Evolutionary conservation across 2,329 filamentous ascomycete species (phyloP).

Genomic region (Hyphodiscus sp.): DNA sequence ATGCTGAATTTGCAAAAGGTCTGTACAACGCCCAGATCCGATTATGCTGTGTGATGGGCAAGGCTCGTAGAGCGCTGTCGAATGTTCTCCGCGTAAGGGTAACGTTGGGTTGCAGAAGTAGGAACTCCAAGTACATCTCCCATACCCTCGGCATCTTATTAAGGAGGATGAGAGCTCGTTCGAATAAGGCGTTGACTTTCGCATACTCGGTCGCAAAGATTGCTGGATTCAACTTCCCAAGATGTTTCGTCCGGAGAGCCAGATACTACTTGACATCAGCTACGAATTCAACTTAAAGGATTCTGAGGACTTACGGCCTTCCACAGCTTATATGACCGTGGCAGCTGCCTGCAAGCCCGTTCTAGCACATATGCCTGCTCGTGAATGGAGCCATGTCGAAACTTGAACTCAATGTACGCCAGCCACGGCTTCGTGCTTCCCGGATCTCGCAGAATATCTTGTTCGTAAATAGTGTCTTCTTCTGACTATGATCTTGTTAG

Average conservation of each 20-base stretch:
- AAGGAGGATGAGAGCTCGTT: conserved; percentile 82
- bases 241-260: conserved; percentile 72
- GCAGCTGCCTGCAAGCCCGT: conserved; percentile 81
- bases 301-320: conserved; percentile 60
- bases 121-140: conserved; percentile 93
- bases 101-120: conserved; percentile 86
- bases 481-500: conserved; percentile 51
- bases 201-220: conserved; percentile 73
- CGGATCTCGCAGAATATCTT: conserved; percentile 82
- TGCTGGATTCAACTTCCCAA: conserved; percentile 76
- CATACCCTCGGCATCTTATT: conserved; percentile 99
- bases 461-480: conserved; percentile 93
- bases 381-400: conserved; percentile 73
- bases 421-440: conserved; percentile 92
- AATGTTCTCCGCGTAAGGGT: conserved; percentile 83
- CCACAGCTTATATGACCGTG: conserved; percentile 96
- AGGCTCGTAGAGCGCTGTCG: conserved; percentile 81
- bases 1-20: conserved; percentile 84
- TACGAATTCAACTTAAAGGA: neutral
- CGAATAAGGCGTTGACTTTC: conserved; percentile 93
- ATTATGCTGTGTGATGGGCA: conserved; percentile 92
- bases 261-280: conserved; percentile 58
- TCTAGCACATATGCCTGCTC: conserved; percentile 88
- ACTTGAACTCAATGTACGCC: conserved; percentile 86
- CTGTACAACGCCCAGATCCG: conserved; percentile 90